Conservation (phyloP, 768 basidiomycete genomes). For the Lactarius sanguifluus region DNA sequence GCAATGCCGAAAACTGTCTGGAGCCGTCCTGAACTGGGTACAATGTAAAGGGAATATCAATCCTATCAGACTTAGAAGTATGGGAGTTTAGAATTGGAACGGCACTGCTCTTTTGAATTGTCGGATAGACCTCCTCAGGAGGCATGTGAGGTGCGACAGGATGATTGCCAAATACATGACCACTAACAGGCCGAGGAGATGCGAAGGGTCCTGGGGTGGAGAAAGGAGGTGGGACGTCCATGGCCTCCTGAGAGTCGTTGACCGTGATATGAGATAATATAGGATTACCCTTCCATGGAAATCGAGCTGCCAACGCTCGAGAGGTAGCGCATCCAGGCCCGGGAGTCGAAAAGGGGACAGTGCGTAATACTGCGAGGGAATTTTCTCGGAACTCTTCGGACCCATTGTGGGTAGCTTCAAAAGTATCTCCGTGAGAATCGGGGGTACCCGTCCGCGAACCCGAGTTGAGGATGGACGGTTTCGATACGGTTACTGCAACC, state of each 20-base stretch:
- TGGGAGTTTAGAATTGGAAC: background rate
- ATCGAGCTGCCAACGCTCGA: background rate
- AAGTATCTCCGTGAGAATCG: background rate
- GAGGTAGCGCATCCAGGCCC: constrained; percentile 16
- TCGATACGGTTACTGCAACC: background rate
- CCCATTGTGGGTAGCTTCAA: background rate
- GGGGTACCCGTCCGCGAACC: background rate
- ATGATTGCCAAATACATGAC: background rate
- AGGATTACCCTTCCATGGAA: background rate
- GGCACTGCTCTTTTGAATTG: background rate
- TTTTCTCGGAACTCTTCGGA: background rate
- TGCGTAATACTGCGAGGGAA: background rate
- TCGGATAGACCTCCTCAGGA: constrained; percentile 26
- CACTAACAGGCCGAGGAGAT: background rate
- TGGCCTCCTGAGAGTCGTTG: background rate
- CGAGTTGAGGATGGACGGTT: background rate
- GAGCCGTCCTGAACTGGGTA: background rate
- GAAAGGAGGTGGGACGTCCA: constrained; percentile 33
- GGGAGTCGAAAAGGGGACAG: constrained; percentile 24
- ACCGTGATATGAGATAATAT: constrained; percentile 1
- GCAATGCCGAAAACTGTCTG: background rate
- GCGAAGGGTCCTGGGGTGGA: constrained; percentile 49
- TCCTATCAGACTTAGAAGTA: background rate
- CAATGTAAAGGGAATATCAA: background rate
- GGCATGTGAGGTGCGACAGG: constrained; percentile 29